A percentile compares a stretch with the other conserved stretches of the same genome.
These are phyloP conservation scores for Candida incommunis DNA, from an alignment of 805 yeast genomes.

Conservation along the genomic window DNA sequence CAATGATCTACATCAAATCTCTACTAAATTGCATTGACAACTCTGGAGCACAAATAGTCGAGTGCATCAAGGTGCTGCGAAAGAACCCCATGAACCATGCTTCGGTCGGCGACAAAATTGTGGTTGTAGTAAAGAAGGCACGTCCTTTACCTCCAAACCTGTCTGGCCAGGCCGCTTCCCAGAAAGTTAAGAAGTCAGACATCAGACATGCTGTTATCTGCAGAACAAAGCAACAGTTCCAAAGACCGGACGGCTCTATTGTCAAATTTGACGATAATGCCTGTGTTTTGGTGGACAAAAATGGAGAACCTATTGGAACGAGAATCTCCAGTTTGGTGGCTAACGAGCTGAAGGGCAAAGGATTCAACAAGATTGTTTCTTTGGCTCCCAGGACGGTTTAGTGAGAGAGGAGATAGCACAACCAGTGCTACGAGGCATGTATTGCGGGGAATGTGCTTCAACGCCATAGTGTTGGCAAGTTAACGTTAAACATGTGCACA, in stretches of 20 bases:
- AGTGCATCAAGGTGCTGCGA: slow-evolving; percentile 88
- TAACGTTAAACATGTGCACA: too few species aligned
- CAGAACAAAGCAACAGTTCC: slow-evolving; percentile 69
- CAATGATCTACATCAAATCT: slow-evolving; percentile 80
- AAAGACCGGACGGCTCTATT: slow-evolving; percentile 76
- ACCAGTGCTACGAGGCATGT: too few species aligned
- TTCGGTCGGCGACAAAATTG: slow-evolving; percentile 79
- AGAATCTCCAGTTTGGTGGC: slow-evolving; percentile 87
- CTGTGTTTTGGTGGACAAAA: slow-evolving; percentile 85
- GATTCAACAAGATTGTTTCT: slow-evolving; percentile 73
- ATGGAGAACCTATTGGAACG: slow-evolving; percentile 87
- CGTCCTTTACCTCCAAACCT: slow-evolving; percentile 57
- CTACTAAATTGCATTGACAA: slow-evolving; percentile 85
- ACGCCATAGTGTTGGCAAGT: too few species aligned
- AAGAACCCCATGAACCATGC: slow-evolving; percentile 80
- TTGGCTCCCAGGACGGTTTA: slow-evolving; percentile 77
- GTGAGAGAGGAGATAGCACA: too few species aligned
- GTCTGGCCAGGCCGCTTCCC: slow-evolving; percentile 55
- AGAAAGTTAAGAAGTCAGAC: slow-evolving; percentile 85
- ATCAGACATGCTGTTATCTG: slow-evolving; percentile 92
- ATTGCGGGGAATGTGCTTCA: too few species aligned
- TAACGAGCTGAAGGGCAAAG: slow-evolving; percentile 71
- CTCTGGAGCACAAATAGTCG: slow-evolving; percentile 89
- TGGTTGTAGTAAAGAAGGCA: slow-evolving; percentile 88
- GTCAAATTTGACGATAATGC: slow-evolving; percentile 92